Conservation (phyloP, 2,329 filamentous ascomycete genomes). For the Pseudogymnoascus sp. region DNA sequence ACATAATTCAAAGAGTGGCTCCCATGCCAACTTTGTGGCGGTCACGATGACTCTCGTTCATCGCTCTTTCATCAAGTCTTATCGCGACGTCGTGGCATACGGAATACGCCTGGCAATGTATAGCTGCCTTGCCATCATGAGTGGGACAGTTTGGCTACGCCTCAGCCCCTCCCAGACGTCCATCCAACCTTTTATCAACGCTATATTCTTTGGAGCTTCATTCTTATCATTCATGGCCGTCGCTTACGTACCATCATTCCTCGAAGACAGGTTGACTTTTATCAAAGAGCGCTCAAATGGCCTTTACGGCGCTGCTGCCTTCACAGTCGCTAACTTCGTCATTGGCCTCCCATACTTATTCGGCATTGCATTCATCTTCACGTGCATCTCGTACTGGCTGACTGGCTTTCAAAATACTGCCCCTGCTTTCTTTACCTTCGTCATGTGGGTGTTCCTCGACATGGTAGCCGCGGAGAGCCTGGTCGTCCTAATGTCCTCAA, state of each 20-base stretch:
- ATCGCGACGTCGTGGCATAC: slow-evolving; percentile 77
- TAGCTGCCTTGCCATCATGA: slow-evolving; percentile 69
- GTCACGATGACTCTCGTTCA: slow-evolving; percentile 62
- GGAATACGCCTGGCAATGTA: slow-evolving; percentile 81
- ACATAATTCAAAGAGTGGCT: not conserved
- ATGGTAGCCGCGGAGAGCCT: slow-evolving; percentile 77
- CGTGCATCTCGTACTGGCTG: slow-evolving; percentile 70
- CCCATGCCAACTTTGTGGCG: slow-evolving; percentile 22
- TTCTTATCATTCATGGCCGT: slow-evolving; percentile 80
- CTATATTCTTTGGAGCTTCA: slow-evolving; percentile 67
- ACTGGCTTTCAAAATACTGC: slow-evolving; percentile 63
- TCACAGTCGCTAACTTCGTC: slow-evolving; percentile 72
- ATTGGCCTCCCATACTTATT: slow-evolving; percentile 75
- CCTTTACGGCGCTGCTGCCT: slow-evolving; percentile 65
- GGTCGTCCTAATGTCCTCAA: slow-evolving; percentile 65
- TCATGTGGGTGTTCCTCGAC: slow-evolving; percentile 81
- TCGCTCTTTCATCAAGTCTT: slow-evolving; percentile 73
- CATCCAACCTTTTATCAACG: slow-evolving; percentile 76
- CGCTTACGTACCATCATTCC: slow-evolving; percentile 75
- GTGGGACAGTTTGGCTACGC: slow-evolving; percentile 81
- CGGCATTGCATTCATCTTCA: slow-evolving; percentile 68
- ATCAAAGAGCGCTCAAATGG: slow-evolving; percentile 76
- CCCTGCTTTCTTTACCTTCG: slow-evolving; percentile 64
- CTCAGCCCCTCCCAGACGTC: slow-evolving; percentile 60
- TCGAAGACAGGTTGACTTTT: slow-evolving; percentile 69